Evolutionary conservation across 768 basidiomycete species (phyloP).

Genomic region (Naganishia kalamii): DNA sequence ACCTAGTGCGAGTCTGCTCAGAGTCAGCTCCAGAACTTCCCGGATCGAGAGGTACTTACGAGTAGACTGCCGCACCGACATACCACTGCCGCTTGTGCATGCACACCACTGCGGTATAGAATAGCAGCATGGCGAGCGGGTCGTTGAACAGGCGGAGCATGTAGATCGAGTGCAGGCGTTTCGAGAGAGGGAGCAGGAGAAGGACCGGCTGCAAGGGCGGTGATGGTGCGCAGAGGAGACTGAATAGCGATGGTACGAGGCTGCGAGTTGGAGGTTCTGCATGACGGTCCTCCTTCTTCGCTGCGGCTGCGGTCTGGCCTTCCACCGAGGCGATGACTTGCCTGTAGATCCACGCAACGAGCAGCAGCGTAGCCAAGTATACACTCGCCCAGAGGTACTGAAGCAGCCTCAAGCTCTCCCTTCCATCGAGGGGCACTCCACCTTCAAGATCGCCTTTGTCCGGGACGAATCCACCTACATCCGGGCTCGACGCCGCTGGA

Average conservation of each 20-base stretch:
- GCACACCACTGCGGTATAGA: conserved; percentile 58
- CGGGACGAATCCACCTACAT: conserved; percentile 16
- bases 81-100: conserved; percentile 60
- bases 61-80: conserved; percentile 50
- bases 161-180: conserved; percentile 88
- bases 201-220: conserved; percentile 27
- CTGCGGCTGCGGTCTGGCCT: conserved; percentile 33
- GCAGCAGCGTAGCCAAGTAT: conserved; percentile 61
- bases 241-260: not conserved
- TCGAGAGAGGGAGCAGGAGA: conserved; percentile 70
- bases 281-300: conserved; percentile 60
- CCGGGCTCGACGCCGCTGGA: conserved; percentile 1
- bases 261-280: conserved; percentile 51
- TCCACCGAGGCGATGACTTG: not conserved
- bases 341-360: conserved; percentile 65
- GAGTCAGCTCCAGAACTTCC: not conserved
- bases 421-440: not conserved
- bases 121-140: conserved; percentile 59
- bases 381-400: conserved; percentile 64
- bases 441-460: not conserved
- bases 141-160: conserved; percentile 91
- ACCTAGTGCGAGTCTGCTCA: conserved; percentile 65
- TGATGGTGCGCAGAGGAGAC: conserved; percentile 28
- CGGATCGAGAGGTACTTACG: conserved; percentile 23
- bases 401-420: not conserved